A percentile compares a stretch with the other conserved stretches of the same genome.
Conservation (phyloP, 305 asterid species). For the Fraxinus sp. region DNA sequence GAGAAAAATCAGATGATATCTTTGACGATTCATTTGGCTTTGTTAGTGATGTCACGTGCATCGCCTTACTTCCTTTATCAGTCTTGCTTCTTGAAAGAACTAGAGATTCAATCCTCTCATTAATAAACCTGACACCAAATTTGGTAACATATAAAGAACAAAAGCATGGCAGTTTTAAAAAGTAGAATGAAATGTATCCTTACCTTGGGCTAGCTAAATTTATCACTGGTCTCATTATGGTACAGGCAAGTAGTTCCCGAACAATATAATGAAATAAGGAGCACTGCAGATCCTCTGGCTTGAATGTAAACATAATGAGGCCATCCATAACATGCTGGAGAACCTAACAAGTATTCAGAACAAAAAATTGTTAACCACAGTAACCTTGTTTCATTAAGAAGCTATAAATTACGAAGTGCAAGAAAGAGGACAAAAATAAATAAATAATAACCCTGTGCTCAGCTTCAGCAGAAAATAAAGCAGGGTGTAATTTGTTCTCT, state of each 20-base stretch:
- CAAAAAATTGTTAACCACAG: not conserved
- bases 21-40: conserved; percentile 45
- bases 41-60: conserved; percentile 40
- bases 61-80: conserved; percentile 50
- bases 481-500: conserved; percentile 88
- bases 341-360: not conserved
- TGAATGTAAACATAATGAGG: not conserved
- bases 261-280: conserved; percentile 70
- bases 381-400: not conserved
- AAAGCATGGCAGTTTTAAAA: conserved; percentile 21
- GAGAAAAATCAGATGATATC: conserved; percentile 54
- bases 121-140: conserved; percentile 72
- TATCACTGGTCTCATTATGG: conserved; percentile 82
- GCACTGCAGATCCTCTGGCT: conserved; percentile 31
- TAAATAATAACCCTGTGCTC: conserved; percentile 77
- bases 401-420: not conserved
- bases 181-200: conserved; percentile 19
- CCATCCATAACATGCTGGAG: not conserved
- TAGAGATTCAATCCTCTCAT: conserved; percentile 84
- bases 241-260: conserved; percentile 92
- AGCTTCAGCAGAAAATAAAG: conserved; percentile 90
- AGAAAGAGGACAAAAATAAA: not conserved
- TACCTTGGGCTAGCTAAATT: conserved; percentile 93
- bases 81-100: conserved; percentile 57
- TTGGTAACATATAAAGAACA: conserved; percentile 34